These are phyloP conservation scores for Dalbergia cochinchinensis DNA, from an alignment of 306 rosid genomes.

Conservation along the genomic window DNA sequence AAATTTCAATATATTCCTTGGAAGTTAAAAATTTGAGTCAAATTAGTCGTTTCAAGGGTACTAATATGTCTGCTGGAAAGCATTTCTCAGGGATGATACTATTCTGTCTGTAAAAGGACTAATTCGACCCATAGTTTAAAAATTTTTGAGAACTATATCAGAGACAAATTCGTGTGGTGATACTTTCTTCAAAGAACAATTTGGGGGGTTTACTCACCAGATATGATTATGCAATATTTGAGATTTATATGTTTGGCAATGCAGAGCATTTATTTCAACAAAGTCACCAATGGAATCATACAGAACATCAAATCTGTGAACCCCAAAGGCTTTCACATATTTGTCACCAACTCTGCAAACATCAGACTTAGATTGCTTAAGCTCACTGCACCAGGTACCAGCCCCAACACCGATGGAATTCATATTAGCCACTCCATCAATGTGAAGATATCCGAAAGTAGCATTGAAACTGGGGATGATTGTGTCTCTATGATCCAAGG, in stretches of 20 bases:
- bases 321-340: conserved; percentile 59
- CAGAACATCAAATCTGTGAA: conserved; percentile 49
- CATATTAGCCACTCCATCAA: conserved; percentile 48
- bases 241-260: conserved; percentile 4
- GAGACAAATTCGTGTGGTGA: no score
- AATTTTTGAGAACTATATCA: no score
- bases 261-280: conserved; percentile 52
- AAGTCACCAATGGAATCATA: conserved; percentile 40
- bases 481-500: conserved; percentile 58
- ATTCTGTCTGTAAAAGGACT: no score
- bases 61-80: no score
- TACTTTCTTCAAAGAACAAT: no score
- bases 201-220: no score
- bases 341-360: conserved; percentile 48
- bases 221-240: background rate
- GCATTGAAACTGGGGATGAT: conserved; percentile 54
- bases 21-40: no score
- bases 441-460: conserved; percentile 37
- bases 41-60: no score
- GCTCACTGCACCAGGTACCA: conserved; percentile 39
- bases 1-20: no score
- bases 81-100: no score
- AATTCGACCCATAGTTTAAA: no score
- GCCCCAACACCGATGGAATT: conserved; percentile 63
- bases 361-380: conserved; percentile 46